Evolutionary conservation across 2,329 filamentous ascomycete species (phyloP).

Genomic region (Daldinia eschscholtzii): DNA sequence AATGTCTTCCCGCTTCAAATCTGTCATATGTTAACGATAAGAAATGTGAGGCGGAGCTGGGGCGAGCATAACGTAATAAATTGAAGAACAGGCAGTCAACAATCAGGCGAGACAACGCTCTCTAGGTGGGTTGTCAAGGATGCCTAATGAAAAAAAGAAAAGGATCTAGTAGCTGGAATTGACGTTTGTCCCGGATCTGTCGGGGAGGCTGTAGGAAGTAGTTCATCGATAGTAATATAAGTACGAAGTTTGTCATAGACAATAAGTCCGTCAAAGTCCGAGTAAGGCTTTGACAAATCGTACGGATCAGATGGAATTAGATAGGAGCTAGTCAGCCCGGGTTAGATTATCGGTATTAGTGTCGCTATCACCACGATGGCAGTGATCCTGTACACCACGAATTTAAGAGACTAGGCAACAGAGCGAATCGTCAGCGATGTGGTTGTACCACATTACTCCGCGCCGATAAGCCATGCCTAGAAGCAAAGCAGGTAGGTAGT

Average conservation of each 20-base stretch:
- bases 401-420: conserved; percentile 32
- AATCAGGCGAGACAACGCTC: conserved; percentile 10
- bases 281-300: conserved; percentile 23
- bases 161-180: conserved; percentile 17
- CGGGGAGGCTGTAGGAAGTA: conserved; percentile 26
- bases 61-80: conserved; percentile 23
- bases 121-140: conserved; percentile 5
- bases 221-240: conserved; percentile 19
- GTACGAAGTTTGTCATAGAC: conserved; percentile 11
- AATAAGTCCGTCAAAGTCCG: conserved; percentile 45
- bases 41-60: conserved; percentile 32
- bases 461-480: background rate
- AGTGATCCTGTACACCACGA: conserved; percentile 18
- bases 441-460: conserved; percentile 12
- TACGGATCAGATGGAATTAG: conserved; percentile 1
- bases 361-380: conserved; percentile 23
- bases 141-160: conserved; percentile 6
- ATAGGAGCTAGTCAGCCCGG: background rate
- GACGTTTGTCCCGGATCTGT: conserved; percentile 39
- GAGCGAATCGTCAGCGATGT: conserved; percentile 35
- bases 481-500: background rate
- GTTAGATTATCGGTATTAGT: conserved; percentile 29
- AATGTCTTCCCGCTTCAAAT: conserved; percentile 17
- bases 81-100: conserved; percentile 7
- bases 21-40: conserved; percentile 31